Evolutionary conservation across 768 basidiomycete species (phyloP), one percentile per base, ranked within the genome.

Genomic region (Lactifluus subvellereus): DNA sequence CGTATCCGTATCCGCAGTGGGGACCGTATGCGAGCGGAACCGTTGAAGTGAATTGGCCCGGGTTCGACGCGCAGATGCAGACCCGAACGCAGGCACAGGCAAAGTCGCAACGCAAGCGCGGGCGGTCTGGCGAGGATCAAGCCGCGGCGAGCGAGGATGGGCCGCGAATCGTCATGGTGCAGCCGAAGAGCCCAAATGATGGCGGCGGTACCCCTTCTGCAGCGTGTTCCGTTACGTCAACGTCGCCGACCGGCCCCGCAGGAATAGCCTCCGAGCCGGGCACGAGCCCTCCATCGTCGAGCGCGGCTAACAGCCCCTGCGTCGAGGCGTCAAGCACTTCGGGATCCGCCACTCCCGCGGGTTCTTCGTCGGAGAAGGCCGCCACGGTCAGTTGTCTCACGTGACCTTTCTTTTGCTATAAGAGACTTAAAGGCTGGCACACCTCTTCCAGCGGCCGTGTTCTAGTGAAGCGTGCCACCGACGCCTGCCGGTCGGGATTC

Each of bases 391-490:
- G 62, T 59, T 11, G 5, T 10, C 13, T 49, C 33, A 54, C 30
- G 16, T 32, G 30, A 11, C 27, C 20, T 43, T 38, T 11, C 18
- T 27, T 10, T 42, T 18, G 27, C 9, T 18, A 27, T n/a, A 22
- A 37, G 35, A 16, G 16, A 16, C 30, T 45, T 59, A 5, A 58
- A 18, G 3, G 14, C 5, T 4, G 5, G 10, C 14, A 5, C 35
- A 48, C 51, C 27, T 16, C 10, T 45, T 56, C 22, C 58, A 72
- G 72, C 66, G 62, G 0, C 43, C 37, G 7, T 75, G 74, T 50
- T 64, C 61, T 20, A 77, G 74, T 55, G 78, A 77, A 64, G 65
- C 69, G 6, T 83, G 82, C 67, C 72, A 65, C 54, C 78, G 81
- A 2, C 58, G 65, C 10, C 61, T 82, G 3, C 66, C 74, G 6